These are phyloP conservation scores for Dorcoceras hygrometricum DNA, from an alignment of 257 asterid genomes.

Conservation along the genomic window DNA sequence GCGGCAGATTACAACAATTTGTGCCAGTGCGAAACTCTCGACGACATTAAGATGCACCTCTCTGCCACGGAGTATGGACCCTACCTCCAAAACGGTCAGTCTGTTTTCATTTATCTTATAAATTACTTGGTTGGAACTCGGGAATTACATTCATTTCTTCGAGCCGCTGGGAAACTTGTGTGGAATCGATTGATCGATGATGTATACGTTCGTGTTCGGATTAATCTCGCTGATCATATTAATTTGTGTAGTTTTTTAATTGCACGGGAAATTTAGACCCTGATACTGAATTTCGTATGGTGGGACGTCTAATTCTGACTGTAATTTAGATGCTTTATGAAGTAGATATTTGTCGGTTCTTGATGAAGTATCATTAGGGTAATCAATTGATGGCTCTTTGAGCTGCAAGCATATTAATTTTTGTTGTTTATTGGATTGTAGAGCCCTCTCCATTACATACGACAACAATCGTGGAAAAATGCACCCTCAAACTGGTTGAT, in stretches of 20 bases:
- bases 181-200: neutral
- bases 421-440: constrained; percentile 33
- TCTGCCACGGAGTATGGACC: constrained; percentile 94
- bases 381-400: constrained; percentile 6
- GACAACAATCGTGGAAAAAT: constrained; percentile 94
- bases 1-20: constrained; percentile 91
- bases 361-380: constrained; percentile 3
- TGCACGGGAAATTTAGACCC: constrained; percentile 5
- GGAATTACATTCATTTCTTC: neutral
- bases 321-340: constrained; percentile 8
- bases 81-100: constrained; percentile 81
- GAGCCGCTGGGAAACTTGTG: constrained; percentile 10
- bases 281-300: neutral
- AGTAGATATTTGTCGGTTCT: constrained; percentile 14
- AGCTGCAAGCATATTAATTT: neutral
- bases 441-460: constrained; percentile 96
- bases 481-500: constrained; percentile 87
- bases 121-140: constrained; percentile 4
- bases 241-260: constrained; percentile 1
- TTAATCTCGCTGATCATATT: constrained; percentile 16
- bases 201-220: neutral
- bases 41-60: constrained; percentile 92
- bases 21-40: constrained; percentile 88
- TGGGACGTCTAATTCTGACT: neutral
- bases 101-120: neutral